Conservation (phyloP, 208 protist species). For the Leishmania tarentolae region DNA sequence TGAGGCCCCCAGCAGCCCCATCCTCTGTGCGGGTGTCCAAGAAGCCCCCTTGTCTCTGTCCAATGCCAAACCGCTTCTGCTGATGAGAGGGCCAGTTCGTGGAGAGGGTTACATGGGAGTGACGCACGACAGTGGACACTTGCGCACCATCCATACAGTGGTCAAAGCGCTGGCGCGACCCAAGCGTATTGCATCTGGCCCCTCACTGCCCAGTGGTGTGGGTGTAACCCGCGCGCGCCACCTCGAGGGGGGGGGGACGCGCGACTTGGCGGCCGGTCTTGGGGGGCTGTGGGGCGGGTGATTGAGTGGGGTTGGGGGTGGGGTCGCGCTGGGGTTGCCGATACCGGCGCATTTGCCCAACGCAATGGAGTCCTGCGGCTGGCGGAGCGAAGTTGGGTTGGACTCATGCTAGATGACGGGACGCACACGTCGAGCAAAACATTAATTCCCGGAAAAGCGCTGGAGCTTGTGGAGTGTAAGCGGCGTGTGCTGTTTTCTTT, state of each 20-base stretch:
- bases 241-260: no score
- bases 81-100: not conserved
- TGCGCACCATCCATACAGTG: not conserved
- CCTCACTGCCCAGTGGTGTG: not conserved
- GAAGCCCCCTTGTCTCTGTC: not conserved
- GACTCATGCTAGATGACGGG: no score
- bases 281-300: not conserved
- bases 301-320: not conserved
- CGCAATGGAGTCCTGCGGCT: not conserved
- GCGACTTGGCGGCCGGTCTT: not conserved
- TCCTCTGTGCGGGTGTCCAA: not conserved
- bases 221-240: no score
- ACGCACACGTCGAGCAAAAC: not conserved
- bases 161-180: not conserved
- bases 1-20: not conserved
- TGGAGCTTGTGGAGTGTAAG: not conserved
- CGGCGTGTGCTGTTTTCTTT: not conserved
- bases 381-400: not conserved
- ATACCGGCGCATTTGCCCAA: not conserved
- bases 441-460: not conserved
- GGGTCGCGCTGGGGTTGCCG: not conserved
- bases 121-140: not conserved
- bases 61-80: not conserved
- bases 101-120: not conserved
- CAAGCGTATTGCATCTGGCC: not conserved